Base-by-base conservation (phyloP, 2,329 filamentous ascomycete genomes). In the Aureobasidium sp. region DNA sequence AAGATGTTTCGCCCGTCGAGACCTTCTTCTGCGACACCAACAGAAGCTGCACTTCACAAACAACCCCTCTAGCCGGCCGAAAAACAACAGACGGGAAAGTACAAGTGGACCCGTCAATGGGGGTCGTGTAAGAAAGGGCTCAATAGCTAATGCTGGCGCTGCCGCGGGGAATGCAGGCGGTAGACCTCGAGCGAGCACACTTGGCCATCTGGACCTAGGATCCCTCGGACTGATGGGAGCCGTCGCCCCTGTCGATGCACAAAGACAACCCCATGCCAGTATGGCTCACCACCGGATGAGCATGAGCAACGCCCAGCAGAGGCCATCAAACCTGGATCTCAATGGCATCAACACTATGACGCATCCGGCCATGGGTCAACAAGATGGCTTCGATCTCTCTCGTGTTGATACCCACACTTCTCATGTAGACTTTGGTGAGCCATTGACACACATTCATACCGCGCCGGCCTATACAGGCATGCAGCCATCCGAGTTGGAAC, bases 41-140 rank as follows among this genome's bases (percentile, higher is more conserved):
- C 94, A 99, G 81, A 99, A 99, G 81, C 84, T 99, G 52, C 94
- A 99, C 74, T 91, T 96, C 82, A 91, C 91, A 29, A 90, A 90
- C 14, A 91, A 91, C 0, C 89, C 94, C 6, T 91, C 91, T 6
- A 88, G 91, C 49, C 86, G 92, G 64, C 91, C 92, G 49, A 86
- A 92, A 69, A 92, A 91, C 69, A 80, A 77, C 68, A 88, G 93
- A 67, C 85, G 94, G 67, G 94, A 97, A 77, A 97, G 94, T 75
- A 89, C 83, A 6, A 83, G 88, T 64, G 90, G 88, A 61, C 84
- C 88, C 7, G 83, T 84, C 15, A 83, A 82, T 36, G 80, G 87
- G 66, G 88, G 86, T 67, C 84, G 91, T 64, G 90, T 93, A 62
- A 89, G 94, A 64, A 97, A 97, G 79, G 96, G 93, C 74, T 97